Conservation (phyloP, 2,329 filamentous ascomycete species). For the Venturia oleaginea region DNA sequence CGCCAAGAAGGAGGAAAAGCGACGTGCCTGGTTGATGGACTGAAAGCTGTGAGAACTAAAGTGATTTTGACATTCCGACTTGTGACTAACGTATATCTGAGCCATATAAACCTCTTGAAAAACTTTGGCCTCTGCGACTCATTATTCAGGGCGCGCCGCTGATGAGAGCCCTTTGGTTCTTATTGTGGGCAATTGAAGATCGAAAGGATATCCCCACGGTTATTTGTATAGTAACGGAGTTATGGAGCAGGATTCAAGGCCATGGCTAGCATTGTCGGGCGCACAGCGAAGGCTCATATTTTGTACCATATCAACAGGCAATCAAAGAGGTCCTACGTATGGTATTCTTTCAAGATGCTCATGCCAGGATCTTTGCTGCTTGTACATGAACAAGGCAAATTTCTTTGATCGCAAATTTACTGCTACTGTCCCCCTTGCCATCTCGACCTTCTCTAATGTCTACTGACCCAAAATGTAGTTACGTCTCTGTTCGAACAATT, state of each 20-base stretch:
- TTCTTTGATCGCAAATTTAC: neutral
- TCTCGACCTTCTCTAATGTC: too few relatives aligned
- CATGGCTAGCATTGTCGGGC: neutral
- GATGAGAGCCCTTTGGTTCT: too few relatives aligned
- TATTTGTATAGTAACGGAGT: constrained; percentile 1
- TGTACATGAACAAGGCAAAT: neutral
- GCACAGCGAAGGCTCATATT: neutral
- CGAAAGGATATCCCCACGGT: neutral
- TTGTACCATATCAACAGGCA: neutral
- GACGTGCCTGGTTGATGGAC: constrained; percentile 81
- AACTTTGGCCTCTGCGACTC: too few relatives aligned
- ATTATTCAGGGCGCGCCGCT: too few relatives aligned
- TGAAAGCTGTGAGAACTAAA: constrained; percentile 35
- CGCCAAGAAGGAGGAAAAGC: constrained; percentile 88
- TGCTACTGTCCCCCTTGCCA: neutral
- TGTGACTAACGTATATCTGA: constrained; percentile 6
- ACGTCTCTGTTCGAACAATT: too few relatives aligned
- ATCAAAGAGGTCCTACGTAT: neutral
- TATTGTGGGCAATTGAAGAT: too few relatives aligned
- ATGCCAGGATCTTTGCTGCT: neutral
- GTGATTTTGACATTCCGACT: constrained; percentile 3
- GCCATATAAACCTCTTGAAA: neutral
- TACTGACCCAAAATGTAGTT: too few relatives aligned
- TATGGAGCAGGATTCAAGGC: neutral
- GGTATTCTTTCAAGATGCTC: neutral